Percentiles rank a stretch among this genome's conserved stretches.
Evolutionary conservation across 805 yeast genomes (phyloP).

Genomic region (Kuraishia piskuri): DNA sequence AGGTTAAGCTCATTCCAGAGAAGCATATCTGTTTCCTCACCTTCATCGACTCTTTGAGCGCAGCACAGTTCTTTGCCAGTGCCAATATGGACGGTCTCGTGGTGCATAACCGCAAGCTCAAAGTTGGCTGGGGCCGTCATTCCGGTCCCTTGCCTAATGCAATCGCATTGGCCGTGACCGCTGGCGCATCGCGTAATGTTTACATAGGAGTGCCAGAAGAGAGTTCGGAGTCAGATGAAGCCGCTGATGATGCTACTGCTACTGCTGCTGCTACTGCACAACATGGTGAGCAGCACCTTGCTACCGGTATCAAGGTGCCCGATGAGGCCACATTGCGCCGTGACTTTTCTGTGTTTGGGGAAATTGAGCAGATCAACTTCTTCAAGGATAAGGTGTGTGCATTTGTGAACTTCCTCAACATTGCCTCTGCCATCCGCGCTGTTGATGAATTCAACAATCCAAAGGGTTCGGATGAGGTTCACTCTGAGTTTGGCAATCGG

Average conservation of each 20-base stretch:
- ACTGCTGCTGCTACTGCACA: constrained; percentile 23
- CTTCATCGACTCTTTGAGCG: constrained; percentile 55
- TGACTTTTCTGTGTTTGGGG: constrained; percentile 62
- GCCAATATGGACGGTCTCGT: constrained; percentile 50
- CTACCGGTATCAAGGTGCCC: constrained; percentile 28
- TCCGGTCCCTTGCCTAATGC: constrained; percentile 53
- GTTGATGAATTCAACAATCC: constrained; percentile 48
- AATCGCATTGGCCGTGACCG: constrained; percentile 54
- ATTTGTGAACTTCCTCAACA: constrained; percentile 62
- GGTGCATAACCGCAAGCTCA: constrained; percentile 52
- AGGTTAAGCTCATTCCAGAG: constrained; percentile 40
- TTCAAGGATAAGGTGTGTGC: constrained; percentile 66
- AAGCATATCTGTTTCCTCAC: constrained; percentile 62
- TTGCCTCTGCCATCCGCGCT: constrained; percentile 52
- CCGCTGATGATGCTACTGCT: constrained; percentile 17
- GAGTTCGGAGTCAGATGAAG: neutral
- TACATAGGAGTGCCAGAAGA: constrained; percentile 55
- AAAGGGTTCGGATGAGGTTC: constrained; percentile 22
- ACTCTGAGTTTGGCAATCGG: constrained; percentile 30
- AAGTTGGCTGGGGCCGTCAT: constrained; percentile 68
- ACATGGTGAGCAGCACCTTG: constrained; percentile 10
- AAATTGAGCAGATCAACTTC: constrained; percentile 67
- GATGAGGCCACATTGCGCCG: constrained; percentile 39
- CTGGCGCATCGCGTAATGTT: constrained; percentile 71
- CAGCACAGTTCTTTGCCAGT: constrained; percentile 57